These are phyloP conservation scores for Chlorella sp. DNA, from an alignment of 139 green algal species.

Conservation along the genomic window DNA sequence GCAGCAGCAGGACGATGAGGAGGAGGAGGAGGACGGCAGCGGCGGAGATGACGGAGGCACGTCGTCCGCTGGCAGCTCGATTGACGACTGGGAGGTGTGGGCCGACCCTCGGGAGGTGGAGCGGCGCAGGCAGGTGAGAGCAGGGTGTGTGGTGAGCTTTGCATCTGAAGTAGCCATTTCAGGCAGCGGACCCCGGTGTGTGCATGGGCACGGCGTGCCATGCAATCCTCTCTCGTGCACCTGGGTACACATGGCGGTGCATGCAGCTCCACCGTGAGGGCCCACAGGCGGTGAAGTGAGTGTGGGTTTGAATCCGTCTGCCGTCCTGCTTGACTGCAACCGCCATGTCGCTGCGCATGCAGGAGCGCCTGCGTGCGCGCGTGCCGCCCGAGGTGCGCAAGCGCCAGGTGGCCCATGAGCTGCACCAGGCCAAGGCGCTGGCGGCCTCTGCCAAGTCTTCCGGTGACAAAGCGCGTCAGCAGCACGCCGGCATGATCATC, in stretches of 20 bases:
- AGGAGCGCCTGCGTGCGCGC: constrained; percentile 11
- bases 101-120: constrained; percentile 66
- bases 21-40: constrained; percentile 15
- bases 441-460: constrained; percentile 21
- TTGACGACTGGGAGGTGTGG: constrained; percentile 83
- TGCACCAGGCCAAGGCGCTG: constrained; percentile 16
- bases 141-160: not conserved
- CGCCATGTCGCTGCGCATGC: not conserved
- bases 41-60: constrained; percentile 5
- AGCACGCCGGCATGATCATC: constrained; percentile 68
- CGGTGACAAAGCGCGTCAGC: constrained; percentile 67
- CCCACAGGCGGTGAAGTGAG: no score
- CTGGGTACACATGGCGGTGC: no score
- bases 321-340: no score
- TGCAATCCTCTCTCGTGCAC: no score
- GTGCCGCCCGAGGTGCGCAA: constrained; percentile 13
- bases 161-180: not conserved
- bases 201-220: no score
- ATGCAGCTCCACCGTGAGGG: no score
- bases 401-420: constrained; percentile 25
- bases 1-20: constrained; percentile 3
- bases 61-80: constrained; percentile 7
- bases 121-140: constrained; percentile 14
- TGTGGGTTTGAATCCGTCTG: no score
- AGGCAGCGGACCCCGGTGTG: no score